Conservation (phyloP, 768 basidiomycete genomes). For the Rhodotorula babjevae region DNA sequence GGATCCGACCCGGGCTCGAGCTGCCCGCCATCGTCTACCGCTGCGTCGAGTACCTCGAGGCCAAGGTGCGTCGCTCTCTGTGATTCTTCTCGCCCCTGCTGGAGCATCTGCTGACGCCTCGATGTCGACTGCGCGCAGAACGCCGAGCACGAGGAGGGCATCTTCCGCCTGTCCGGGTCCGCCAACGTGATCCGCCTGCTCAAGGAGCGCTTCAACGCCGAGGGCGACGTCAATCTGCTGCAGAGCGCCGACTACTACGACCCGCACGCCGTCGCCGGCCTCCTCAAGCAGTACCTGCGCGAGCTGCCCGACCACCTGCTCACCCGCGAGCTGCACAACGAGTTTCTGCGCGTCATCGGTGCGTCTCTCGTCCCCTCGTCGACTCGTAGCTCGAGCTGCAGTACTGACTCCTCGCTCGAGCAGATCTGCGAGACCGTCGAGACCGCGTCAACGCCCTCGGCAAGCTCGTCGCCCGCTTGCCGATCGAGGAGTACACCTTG, state of each 20-base stretch:
- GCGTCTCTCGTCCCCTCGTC: slow-evolving; percentile 45
- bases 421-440: slow-evolving; percentile 82
- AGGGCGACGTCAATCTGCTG: slow-evolving; percentile 91
- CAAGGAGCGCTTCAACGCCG: slow-evolving; percentile 86
- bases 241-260: slow-evolving; percentile 90
- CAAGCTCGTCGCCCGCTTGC: slow-evolving; percentile 76
- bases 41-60: slow-evolving; percentile 89
- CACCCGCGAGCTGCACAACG: slow-evolving; percentile 82
- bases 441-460: slow-evolving; percentile 84
- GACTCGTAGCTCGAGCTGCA: neutral
- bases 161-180: slow-evolving; percentile 65
- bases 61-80: slow-evolving; percentile 51
- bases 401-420: neutral
- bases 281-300: slow-evolving; percentile 87
- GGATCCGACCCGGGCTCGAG: slow-evolving; percentile 62
- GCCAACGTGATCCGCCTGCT: slow-evolving; percentile 49
- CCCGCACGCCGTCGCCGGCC: slow-evolving; percentile 87
- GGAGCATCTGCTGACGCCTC: too few relatives aligned
- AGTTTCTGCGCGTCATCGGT: slow-evolving; percentile 91
- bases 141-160: slow-evolving; percentile 94
- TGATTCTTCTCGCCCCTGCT: neutral
- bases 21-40: slow-evolving; percentile 93
- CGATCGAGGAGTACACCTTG: slow-evolving; percentile 86
- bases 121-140: slow-evolving; percentile 46
- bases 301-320: slow-evolving; percentile 89